These are phyloP conservation scores for Ceratobasidium sp. DNA, from an alignment of 1,284 basidiomycete species.

Conservation along the genomic window DNA sequence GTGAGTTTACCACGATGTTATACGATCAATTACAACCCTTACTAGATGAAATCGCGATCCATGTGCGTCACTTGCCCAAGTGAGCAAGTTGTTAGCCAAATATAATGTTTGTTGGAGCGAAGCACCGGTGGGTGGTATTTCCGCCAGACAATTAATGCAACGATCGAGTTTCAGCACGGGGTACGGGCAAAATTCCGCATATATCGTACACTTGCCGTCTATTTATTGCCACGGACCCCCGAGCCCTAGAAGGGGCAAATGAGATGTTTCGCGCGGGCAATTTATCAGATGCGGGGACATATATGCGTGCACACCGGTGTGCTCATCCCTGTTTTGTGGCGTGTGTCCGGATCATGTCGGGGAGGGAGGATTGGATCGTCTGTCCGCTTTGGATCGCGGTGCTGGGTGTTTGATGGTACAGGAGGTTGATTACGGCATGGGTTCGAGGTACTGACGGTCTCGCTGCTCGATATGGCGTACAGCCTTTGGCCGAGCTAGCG, in stretches of 20 bases:
- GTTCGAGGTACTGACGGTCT: not conserved
- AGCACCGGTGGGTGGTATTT: too few relatives aligned
- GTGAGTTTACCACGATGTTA: not conserved
- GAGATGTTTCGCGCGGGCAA: not conserved
- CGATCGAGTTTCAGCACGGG: not conserved
- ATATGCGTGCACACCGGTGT: not conserved
- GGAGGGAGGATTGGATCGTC: not conserved
- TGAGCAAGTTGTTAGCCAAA: not conserved
- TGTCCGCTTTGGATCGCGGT: not conserved
- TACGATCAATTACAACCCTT: conserved; percentile 21
- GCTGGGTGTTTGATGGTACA: not conserved
- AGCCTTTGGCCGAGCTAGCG: not conserved
- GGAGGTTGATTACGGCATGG: not conserved
- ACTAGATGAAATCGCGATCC: conserved; percentile 9
- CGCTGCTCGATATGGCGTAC: conserved; percentile 4
- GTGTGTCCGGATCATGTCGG: conserved; percentile 27
- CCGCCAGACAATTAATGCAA: not conserved
- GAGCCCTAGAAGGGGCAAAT: too few relatives aligned
- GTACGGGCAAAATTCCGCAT: not conserved
- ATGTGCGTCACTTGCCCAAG: not conserved
- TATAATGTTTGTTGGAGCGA: too few relatives aligned
- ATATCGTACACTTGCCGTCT: not conserved
- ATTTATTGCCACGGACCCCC: too few relatives aligned
- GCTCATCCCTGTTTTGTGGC: not conserved
- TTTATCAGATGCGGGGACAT: conserved; percentile 15